Conservation (phyloP, 306 rosid genomes). For the Cucurbita moschata region DNA sequence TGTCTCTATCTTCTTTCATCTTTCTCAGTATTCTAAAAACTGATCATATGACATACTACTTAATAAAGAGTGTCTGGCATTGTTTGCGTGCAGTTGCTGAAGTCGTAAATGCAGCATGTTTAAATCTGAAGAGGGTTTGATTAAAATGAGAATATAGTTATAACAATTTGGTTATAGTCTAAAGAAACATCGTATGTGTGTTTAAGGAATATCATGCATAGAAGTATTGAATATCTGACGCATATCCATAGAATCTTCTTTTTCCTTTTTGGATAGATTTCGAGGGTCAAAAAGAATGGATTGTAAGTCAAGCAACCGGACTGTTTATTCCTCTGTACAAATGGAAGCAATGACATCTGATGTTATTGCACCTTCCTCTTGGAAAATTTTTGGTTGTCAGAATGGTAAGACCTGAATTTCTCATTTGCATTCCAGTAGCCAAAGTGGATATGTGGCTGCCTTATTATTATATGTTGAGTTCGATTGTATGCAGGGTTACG, state of each 20-base stretch:
- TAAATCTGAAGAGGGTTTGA: neutral
- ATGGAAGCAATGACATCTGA: constrained; percentile 58
- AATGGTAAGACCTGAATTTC: constrained; percentile 47
- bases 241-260: neutral
- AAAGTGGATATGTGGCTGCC: neutral
- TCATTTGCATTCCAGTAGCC: constrained; percentile 3
- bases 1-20: neutral
- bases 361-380: constrained; percentile 75
- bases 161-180: neutral
- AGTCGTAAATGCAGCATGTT: neutral
- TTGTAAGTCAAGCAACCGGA: constrained; percentile 37
- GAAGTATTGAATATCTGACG: neutral
- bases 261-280: constrained; percentile 28
- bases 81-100: neutral
- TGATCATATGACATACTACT: neutral
- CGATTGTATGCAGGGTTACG: constrained; percentile 47
- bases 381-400: constrained; percentile 88
- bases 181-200: neutral
- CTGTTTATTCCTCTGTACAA: constrained; percentile 23
- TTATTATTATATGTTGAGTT: neutral
- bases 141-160: neutral
- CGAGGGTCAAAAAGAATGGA: constrained; percentile 34
- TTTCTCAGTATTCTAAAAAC: neutral
- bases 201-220: neutral
- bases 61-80: neutral